Percentiles rank a stretch among this genome's conserved stretches.
phyloP scores from a whole-genome alignment of 1,139 yeast species.

The Scheffersomyces parashehatae region DNA sequence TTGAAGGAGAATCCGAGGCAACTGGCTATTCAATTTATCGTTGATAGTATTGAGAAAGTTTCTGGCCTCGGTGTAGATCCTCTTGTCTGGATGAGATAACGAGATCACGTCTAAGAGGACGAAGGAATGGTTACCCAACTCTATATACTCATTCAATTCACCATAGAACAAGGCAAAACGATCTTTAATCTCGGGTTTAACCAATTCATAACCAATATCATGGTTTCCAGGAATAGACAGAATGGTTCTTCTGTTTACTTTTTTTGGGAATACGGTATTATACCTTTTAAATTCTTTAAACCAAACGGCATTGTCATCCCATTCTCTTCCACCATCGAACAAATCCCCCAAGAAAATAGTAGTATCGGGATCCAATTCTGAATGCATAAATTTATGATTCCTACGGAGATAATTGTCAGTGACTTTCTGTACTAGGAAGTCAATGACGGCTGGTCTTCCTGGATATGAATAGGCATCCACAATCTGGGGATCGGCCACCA shows the following conservation, averaged over 20 bases:
- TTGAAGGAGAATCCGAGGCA: conserved; percentile 70
- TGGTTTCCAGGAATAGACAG: conserved; percentile 88
- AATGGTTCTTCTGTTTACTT: conserved; percentile 50
- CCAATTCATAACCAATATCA: conserved; percentile 87
- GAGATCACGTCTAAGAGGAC: conserved; percentile 82
- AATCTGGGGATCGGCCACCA: conserved; percentile 91
- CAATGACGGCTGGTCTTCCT: conserved; percentile 46
- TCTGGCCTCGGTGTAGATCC: conserved; percentile 22
- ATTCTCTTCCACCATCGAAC: conserved; percentile 93
- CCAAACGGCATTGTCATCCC: conserved; percentile 66
- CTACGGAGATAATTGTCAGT: conserved; percentile 79
- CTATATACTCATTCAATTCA: conserved; percentile 52
- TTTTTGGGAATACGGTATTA: conserved; percentile 56
- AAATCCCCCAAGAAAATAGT: conserved; percentile 84
- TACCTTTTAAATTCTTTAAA: conserved; percentile 70
- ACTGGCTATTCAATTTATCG: conserved; percentile 22
- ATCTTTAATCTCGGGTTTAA: conserved; percentile 51
- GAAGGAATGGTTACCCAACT: conserved; percentile 74
- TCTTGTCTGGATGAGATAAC: conserved; percentile 47
- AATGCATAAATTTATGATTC: conserved; percentile 67
- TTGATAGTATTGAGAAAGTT: conserved; percentile 27
- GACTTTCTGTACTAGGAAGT: conserved; percentile 46
- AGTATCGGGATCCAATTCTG: conserved; percentile 68
- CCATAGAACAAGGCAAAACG: conserved; percentile 80
- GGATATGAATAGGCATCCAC: conserved; percentile 80